phyloP scores from a whole-genome alignment of 768 basidiomycete genomes.

The Pulveroboletus frians region DNA sequence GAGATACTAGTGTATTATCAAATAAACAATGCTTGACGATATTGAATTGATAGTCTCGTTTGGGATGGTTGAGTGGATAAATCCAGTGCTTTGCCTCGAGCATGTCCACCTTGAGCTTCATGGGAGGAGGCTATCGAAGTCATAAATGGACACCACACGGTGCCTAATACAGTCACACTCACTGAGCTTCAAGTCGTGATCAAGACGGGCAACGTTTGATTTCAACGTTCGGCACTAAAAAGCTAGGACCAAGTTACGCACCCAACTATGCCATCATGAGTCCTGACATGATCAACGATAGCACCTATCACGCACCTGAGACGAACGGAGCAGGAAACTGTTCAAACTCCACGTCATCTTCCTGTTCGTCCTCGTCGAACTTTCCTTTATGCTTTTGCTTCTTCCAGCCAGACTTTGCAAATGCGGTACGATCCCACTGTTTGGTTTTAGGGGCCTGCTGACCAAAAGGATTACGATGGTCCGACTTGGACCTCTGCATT shows the following conservation, averaged over 20 bases:
- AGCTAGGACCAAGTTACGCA: constrained; percentile 31
- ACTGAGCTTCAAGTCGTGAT: constrained; percentile 28
- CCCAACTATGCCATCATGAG: constrained; percentile 41
- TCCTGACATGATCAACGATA: background rate
- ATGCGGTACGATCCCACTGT: constrained; percentile 87
- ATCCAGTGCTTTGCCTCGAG: constrained; percentile 83
- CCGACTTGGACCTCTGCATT: constrained; percentile 41
- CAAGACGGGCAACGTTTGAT: background rate
- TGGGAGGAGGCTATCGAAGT: constrained; percentile 52
- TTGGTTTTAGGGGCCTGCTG: constrained; percentile 65
- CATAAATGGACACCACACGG: background rate
- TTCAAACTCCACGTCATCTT: constrained; percentile 68
- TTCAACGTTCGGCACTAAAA: constrained; percentile 4
- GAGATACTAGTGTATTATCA: constrained; percentile 88
- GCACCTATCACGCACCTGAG: constrained; percentile 42
- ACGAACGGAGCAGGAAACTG: constrained; percentile 82
- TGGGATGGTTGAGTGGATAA: constrained; percentile 82
- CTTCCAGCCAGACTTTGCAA: constrained; percentile 73
- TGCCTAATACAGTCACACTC: background rate
- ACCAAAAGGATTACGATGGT: constrained; percentile 40
- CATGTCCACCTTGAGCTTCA: constrained; percentile 76
- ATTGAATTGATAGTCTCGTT: constrained; percentile 92
- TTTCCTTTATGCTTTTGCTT: constrained; percentile 51
- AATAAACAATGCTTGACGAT: constrained; percentile 82
- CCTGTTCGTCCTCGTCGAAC: constrained; percentile 47